Base-by-base conservation (phyloP, 805 yeast genomes). In the Sugiyamaella boreocaroliniensis region DNA sequence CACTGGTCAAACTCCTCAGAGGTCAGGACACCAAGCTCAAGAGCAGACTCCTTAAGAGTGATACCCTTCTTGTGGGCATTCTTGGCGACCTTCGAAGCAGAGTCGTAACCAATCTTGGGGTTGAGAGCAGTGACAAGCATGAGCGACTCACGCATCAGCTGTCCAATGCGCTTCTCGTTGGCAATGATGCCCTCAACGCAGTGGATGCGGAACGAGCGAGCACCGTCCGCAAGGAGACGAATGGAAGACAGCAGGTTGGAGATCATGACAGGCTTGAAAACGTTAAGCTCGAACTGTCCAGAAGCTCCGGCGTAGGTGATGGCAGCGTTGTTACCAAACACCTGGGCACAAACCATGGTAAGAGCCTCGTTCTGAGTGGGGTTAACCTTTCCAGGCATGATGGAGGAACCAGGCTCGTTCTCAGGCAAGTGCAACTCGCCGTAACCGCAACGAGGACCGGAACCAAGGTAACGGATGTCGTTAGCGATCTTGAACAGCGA, bases 361-460 rank as follows among this genome's bases (percentile, higher is more conserved):
- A 93, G 76, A 51, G 99, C 99, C 79, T 93, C 99, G 72, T 90
- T 90, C 78, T 93, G 99, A 53, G 99, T 93, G 61, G 99, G 99
- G 80, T 93, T 93, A 58, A 93, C 97, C 77, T 93, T 93, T 70
- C 99, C 99, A 50, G 99, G 99, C 99, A 93, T 93, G 73, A 93
- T 93, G 29, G 97, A 89, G 55, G 97, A 89, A 68, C 99, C 99
- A 53, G 99, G 99, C 77, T 93, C 99, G 73, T 93, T 93, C 77
- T 92, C 98, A 58, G 99, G 99, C 63, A 93, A 77, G 26, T 89
- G 68, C 62, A 93, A 81, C 75, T 93, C 99, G 53, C 97, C 97
- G 75, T 93, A 93, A 58, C 99, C 99, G 75, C 99, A 93, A 77
- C 99, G 86, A 69, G 99, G 99, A 66, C 99, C 99, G 46, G 97